phyloP scores from a whole-genome alignment of 371 early-diverging fungal genomes.

The Chytridium lagenaria region DNA sequence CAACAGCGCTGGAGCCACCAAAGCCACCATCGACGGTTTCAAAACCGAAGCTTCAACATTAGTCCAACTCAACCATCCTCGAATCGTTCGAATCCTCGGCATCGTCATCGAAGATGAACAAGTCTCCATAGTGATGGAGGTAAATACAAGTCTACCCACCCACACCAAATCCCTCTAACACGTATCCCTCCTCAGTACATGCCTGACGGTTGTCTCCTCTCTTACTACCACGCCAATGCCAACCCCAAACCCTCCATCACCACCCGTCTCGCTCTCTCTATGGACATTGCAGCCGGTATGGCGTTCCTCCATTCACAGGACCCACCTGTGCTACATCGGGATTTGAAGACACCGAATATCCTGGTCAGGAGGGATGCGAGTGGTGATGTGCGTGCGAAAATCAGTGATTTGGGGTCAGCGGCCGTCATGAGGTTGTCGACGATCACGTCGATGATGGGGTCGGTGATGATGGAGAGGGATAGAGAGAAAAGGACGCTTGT shows the following conservation, averaged over 20 bases:
- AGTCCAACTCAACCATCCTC: neutral
- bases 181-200: no score
- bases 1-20: neutral
- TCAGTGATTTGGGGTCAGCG: neutral
- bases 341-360: neutral
- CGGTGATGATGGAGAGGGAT: no score
- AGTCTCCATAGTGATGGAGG: constrained; percentile 1
- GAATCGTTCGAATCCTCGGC: neutral
- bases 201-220: neutral
- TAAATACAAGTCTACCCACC: constrained; percentile 2
- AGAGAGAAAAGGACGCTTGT: no score
- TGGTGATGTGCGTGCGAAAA: neutral
- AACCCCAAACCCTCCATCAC: neutral
- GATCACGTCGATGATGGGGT: neutral
- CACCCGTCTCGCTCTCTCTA: neutral
- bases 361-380: neutral
- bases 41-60: neutral
- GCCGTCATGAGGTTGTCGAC: neutral
- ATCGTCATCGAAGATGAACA: neutral
- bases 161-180: neutral
- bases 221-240: neutral
- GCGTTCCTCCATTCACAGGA: neutral
- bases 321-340: neutral
- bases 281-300: neutral
- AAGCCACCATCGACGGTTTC: neutral